Evolutionary conservation across 2,329 filamentous ascomycete species (phyloP).

Genomic region (Amphichorda felina): DNA sequence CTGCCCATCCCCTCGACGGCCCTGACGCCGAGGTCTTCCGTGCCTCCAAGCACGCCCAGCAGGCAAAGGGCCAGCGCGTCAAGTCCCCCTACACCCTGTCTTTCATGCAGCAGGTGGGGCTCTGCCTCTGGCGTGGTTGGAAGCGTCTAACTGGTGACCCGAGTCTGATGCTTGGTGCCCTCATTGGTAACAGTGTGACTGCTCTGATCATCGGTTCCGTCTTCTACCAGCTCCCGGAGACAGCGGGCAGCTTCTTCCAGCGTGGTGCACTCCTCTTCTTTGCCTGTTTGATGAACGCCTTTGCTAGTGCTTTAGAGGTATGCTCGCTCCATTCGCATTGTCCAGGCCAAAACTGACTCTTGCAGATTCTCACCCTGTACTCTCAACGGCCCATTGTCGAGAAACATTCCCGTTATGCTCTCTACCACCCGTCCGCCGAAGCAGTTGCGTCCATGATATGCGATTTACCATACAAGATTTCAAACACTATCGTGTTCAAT

Average conservation of each 20-base stretch:
- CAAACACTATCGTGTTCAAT: slow-evolving; percentile 69
- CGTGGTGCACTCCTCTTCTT: slow-evolving; percentile 79
- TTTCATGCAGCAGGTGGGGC: slow-evolving; percentile 58
- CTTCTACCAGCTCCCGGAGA: slow-evolving; percentile 60
- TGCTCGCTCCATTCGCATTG: slow-evolving; percentile 7
- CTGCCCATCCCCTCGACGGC: slow-evolving; percentile 37
- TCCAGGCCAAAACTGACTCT: too few species aligned
- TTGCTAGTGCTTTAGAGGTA: slow-evolving; percentile 65
- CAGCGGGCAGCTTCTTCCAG: slow-evolving; percentile 60
- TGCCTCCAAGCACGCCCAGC: slow-evolving; percentile 38
- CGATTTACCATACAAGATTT: slow-evolving; percentile 68
- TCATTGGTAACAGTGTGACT: slow-evolving; percentile 64
- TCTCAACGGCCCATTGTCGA: slow-evolving; percentile 85
- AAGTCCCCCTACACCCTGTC: slow-evolving; percentile 79
- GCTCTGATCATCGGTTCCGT: slow-evolving; percentile 68
- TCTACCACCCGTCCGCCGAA: slow-evolving; percentile 85
- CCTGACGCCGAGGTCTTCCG: slow-evolving; percentile 46
- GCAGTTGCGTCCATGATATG: slow-evolving; percentile 78
- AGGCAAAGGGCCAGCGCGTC: slow-evolving; percentile 45
- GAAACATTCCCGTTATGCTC: slow-evolving; percentile 75
- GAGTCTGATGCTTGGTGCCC: slow-evolving; percentile 55
- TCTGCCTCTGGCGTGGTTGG: slow-evolving; percentile 76
- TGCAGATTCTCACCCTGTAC: slow-evolving; percentile 71
- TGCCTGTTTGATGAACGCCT: slow-evolving; percentile 76
- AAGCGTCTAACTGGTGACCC: slow-evolving; percentile 67